These are phyloP conservation scores for Globisporangium canariense DNA, from an alignment of 352 stramenopile genomes.

Conservation along the genomic window DNA sequence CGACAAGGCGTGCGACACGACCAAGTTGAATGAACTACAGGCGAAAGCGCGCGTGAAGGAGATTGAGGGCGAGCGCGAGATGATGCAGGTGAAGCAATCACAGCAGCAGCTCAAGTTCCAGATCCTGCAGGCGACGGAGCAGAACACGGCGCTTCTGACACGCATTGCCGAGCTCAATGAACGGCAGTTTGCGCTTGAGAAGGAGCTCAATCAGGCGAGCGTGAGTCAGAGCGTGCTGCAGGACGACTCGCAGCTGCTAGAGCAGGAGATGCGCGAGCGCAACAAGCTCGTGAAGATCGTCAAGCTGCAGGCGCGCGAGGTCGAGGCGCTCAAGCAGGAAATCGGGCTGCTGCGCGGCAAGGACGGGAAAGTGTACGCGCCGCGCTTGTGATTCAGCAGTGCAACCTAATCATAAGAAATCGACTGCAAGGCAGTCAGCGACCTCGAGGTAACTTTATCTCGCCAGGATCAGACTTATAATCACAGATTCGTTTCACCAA, in stretches of 20 bases:
- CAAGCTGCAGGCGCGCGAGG: slow-evolving; percentile 89
- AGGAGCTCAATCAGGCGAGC: slow-evolving; percentile 74
- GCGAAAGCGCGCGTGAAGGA: slow-evolving; percentile 72
- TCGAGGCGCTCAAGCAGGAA: slow-evolving; percentile 90
- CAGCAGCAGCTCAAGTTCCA: slow-evolving; percentile 63
- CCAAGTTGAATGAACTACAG: slow-evolving; percentile 63
- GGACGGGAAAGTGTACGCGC: slow-evolving; percentile 72
- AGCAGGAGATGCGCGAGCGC: slow-evolving; percentile 84
- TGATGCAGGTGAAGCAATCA: slow-evolving; percentile 41
- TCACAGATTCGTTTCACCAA: too few relatives aligned
- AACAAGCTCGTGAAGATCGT: slow-evolving; percentile 88
- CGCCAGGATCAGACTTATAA: too few relatives aligned
- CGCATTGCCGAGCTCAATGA: slow-evolving; percentile 72
- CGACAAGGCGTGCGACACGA: slow-evolving; percentile 83
- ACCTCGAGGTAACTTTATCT: too few relatives aligned
- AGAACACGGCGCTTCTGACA: slow-evolving; percentile 83
- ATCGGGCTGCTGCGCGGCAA: slow-evolving; percentile 84
- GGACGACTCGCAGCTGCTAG: slow-evolving; percentile 44
- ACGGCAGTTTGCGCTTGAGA: slow-evolving; percentile 80
- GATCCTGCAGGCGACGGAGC: slow-evolving; percentile 78
- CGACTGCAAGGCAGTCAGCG: too few relatives aligned
- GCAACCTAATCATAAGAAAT: too few relatives aligned
- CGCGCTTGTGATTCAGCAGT: slow-evolving; percentile 20
- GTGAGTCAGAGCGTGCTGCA: slow-evolving; percentile 40
- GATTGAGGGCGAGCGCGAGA: slow-evolving; percentile 54